These are phyloP conservation scores for Malbranchea zuffiana DNA, from an alignment of 2,329 filamentous ascomycete species.

Conservation along the genomic window DNA sequence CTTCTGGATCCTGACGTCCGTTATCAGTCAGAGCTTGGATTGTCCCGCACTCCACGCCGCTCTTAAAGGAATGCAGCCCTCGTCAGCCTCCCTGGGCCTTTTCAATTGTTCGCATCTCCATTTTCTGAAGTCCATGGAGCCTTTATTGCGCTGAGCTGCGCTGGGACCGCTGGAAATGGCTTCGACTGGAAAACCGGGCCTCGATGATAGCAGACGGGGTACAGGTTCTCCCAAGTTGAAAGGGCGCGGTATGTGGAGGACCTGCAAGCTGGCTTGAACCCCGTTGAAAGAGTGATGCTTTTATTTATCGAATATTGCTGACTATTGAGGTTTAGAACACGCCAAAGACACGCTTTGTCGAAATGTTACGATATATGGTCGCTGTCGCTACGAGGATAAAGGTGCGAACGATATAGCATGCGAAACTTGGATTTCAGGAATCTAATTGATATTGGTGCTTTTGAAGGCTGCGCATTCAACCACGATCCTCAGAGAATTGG, in stretches of 20 bases:
- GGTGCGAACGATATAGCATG: constrained; percentile 33
- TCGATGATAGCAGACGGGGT: constrained; percentile 37
- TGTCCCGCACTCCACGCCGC: too few species aligned
- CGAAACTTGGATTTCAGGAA: not conserved
- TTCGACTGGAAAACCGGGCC: constrained; percentile 32
- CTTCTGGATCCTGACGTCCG: too few species aligned
- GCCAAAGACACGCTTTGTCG: constrained; percentile 80
- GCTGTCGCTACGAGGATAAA: constrained; percentile 83
- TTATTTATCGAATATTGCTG: not conserved
- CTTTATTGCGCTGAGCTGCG: constrained; percentile 27
- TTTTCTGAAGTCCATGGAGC: constrained; percentile 32
- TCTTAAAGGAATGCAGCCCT: constrained; percentile 30
- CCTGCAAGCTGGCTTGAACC: constrained; percentile 5
- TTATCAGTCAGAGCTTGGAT: too few species aligned
- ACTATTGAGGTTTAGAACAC: constrained; percentile 46
- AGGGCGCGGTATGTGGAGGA: constrained; percentile 34
- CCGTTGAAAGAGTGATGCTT: constrained; percentile 3
- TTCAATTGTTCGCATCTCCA: constrained; percentile 18
- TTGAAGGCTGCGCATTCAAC: constrained; percentile 67
- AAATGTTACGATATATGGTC: constrained; percentile 86
- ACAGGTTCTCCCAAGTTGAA: constrained; percentile 39
- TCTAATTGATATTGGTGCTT: constrained; percentile 10
- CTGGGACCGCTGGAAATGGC: constrained; percentile 30
- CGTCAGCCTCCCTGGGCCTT: constrained; percentile 20
- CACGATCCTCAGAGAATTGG: constrained; percentile 62